Evolutionary conservation across 805 yeast species (phyloP), one percentile per base, ranked within the genome.

Genomic region (Lipomyces yamanashiensis): DNA sequence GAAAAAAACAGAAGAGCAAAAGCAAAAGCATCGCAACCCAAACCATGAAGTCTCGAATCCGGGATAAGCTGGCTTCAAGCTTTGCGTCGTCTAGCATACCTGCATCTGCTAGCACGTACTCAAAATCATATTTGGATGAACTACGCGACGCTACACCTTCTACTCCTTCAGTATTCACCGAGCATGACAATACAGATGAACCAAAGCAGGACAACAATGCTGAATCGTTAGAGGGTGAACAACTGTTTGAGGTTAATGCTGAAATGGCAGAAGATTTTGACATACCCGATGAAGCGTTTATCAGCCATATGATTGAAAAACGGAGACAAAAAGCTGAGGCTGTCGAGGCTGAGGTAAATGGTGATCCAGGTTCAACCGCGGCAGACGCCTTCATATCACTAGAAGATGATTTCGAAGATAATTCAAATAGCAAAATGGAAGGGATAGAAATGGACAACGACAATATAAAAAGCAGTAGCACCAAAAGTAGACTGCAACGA

Each of bases 211-310:
- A 28, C 23, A 36, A 39, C 4, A 58, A 54, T 37, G 33, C 28
- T 9, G 58, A 44, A 17, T 19, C 56, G 39, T 15, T n/a, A 21
- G 59, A 44, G 13, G 63, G 49, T 17, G 54, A 40, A n/a, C 55
- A 41, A 1, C 17, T 49, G 33, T 58, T 49, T 39, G 63, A 51
- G 28, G 51, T 55, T 12, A 59, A 64, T 45, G 66, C 58, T 7
- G 63, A 54, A 39, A 49, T 44, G 54, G 52, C 51, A 21, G 62
- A 50, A 3, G 69, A 59, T 21, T 19, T 56, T 33, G 62, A 54
- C 21, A 49, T 66, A 8, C 69, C 69, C 8, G 69, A 66, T 33
- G 67, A 62, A 36, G 69, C 69, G 5, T 63, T 66, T 28, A 52
- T 66, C 3, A n/a, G 43, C 17, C 69, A 64, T 50, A 55, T 66